These are phyloP conservation scores for Ceratocystis papillata DNA, from an alignment of 2,329 filamentous ascomycete species.

Conservation along the genomic window DNA sequence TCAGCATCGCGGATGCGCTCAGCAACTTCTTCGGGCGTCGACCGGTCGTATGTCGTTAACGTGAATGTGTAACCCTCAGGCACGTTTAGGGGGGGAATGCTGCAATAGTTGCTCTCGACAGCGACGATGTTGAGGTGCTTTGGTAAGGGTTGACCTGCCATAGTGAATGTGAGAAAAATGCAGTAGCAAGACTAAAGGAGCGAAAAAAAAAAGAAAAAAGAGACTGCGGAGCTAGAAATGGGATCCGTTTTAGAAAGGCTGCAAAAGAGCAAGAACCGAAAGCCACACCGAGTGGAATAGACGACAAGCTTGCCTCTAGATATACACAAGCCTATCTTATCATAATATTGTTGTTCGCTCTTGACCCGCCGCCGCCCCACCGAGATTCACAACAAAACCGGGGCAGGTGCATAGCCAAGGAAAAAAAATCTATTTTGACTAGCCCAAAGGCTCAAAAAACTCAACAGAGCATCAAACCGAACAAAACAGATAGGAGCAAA, in stretches of 20 bases:
- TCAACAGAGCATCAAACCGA: too few relatives aligned
- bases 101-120: conserved; percentile 21
- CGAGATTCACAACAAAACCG: background rate
- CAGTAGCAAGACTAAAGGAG: background rate
- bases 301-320: background rate
- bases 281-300: background rate
- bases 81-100: conserved; percentile 21
- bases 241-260: too few relatives aligned
- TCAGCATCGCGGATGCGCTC: conserved; percentile 27
- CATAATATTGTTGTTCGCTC: background rate
- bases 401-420: too few relatives aligned
- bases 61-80: conserved; percentile 19
- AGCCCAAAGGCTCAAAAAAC: too few relatives aligned
- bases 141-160: conserved; percentile 10
- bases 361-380: background rate
- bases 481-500: background rate
- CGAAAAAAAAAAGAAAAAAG: too few relatives aligned
- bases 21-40: conserved; percentile 1
- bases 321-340: background rate
- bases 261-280: background rate
- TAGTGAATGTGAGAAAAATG: background rate
- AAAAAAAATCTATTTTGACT: too few relatives aligned
- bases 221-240: too few relatives aligned
- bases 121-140: conserved; percentile 22
- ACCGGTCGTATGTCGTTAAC: conserved; percentile 18